Percentiles rank a stretch among this genome's conserved stretches.
phyloP scores from a whole-genome alignment of 2,329 filamentous ascomycete species.

The Alternaria incomplexa region DNA sequence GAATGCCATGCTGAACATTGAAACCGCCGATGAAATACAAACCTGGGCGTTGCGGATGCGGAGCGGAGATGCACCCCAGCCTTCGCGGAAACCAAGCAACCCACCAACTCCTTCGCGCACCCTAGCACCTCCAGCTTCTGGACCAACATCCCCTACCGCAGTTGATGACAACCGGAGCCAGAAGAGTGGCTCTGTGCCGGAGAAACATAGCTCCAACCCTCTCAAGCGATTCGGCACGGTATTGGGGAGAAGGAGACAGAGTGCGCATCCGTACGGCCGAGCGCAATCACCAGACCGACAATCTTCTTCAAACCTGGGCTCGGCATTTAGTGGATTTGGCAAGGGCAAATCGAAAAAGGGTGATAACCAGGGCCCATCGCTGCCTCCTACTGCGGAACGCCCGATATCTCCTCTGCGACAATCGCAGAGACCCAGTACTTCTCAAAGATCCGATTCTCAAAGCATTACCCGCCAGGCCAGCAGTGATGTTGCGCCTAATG shows the following conservation, averaged over 20 bases:
- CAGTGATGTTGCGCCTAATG: slow-evolving; percentile 40
- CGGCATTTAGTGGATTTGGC: slow-evolving; percentile 67
- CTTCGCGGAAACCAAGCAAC: slow-evolving; percentile 42
- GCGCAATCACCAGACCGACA: slow-evolving; percentile 58
- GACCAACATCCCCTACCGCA: slow-evolving; percentile 40
- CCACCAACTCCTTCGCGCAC: slow-evolving; percentile 40
- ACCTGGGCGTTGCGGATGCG: slow-evolving; percentile 64
- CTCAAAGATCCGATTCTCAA: slow-evolving; percentile 44
- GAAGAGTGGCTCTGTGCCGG: slow-evolving; percentile 55
- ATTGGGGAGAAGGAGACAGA: slow-evolving; percentile 46
- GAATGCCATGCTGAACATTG: slow-evolving; percentile 82
- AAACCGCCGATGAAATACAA: slow-evolving; percentile 85
- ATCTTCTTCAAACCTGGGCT: slow-evolving; percentile 60
- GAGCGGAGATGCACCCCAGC: slow-evolving; percentile 44
- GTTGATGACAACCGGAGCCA: slow-evolving; percentile 63
- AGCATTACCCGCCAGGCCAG: slow-evolving; percentile 35
- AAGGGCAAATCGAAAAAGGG: slow-evolving; percentile 71
- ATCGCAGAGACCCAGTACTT: slow-evolving; percentile 35
- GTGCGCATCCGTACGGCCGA: slow-evolving; percentile 48
- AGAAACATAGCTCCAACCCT: slow-evolving; percentile 47
- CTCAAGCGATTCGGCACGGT: slow-evolving; percentile 52
- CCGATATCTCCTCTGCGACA: slow-evolving; percentile 43
- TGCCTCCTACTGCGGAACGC: slow-evolving; percentile 42
- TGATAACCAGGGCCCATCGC: slow-evolving; percentile 47
- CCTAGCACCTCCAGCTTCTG: slow-evolving; percentile 41